Conservation (phyloP, 192 early-diverging fungal species). For the Coemansia sp. region DNA sequence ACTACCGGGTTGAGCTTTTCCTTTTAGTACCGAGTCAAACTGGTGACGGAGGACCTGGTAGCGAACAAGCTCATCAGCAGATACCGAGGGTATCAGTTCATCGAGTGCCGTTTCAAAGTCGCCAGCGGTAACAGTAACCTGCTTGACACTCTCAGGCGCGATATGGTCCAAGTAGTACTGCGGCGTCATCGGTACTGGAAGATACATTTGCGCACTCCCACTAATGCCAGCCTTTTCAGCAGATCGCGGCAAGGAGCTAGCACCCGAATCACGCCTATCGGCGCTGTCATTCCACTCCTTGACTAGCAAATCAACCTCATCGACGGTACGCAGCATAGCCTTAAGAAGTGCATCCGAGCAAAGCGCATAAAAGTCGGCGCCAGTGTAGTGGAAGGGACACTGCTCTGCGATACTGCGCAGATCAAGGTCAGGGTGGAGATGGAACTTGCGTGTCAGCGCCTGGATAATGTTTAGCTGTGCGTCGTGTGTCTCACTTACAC, state of each 20-base stretch:
- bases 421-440: constrained; percentile 79
- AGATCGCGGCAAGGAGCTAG: constrained; percentile 11
- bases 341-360: constrained; percentile 98
- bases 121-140: constrained; percentile 77
- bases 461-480: constrained; percentile 87
- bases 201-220: constrained; percentile 10
- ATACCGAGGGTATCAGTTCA: constrained; percentile 90
- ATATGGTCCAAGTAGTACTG: constrained; percentile 92
- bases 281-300: constrained; percentile 36
- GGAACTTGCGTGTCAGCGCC: constrained; percentile 96
- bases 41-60: constrained; percentile 81
- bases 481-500: constrained; percentile 90
- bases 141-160: constrained; percentile 67
- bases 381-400: constrained; percentile 93
- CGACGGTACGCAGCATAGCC: constrained; percentile 90
- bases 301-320: constrained; percentile 66
- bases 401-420: constrained; percentile 75
- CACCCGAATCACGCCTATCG: neutral
- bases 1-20: neutral
- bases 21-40: constrained; percentile 68
- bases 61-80: constrained; percentile 81
- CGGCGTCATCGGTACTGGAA: constrained; percentile 74
- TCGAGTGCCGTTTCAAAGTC: constrained; percentile 87
- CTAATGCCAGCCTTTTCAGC: neutral
- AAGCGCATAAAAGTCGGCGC: constrained; percentile 98